phyloP scores from a whole-genome alignment of 2,329 filamentous ascomycete species.

The Gaeumannomyces tritici region DNA sequence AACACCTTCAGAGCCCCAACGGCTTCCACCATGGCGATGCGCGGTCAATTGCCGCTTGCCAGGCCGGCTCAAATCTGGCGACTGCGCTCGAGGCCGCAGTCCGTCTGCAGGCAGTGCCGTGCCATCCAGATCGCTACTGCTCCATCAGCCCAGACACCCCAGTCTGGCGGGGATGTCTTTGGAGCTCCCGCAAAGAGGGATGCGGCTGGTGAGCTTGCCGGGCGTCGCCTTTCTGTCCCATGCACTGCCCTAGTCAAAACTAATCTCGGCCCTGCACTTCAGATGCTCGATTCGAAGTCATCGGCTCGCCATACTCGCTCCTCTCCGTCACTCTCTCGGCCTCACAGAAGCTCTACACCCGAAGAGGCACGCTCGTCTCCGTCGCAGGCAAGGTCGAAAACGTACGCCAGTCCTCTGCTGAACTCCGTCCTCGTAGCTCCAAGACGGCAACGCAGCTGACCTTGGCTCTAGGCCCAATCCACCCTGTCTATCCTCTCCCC shows the following conservation, averaged over 20 bases:
- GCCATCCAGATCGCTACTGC: constrained; percentile 53
- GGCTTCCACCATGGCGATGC: constrained; percentile 24
- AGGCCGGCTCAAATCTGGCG: constrained; percentile 23
- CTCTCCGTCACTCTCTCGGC: constrained; percentile 88
- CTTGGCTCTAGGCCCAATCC: constrained; percentile 59
- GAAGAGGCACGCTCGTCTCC: constrained; percentile 82
- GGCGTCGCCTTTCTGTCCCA: not conserved
- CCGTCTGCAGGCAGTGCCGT: constrained; percentile 46
- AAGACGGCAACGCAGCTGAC: not conserved
- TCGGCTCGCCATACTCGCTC: constrained; percentile 86
- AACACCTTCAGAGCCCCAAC: not conserved
- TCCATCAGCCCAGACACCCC: constrained; percentile 45
- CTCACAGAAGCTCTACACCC: constrained; percentile 87
- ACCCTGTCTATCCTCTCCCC: constrained; percentile 82
- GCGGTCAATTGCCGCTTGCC: constrained; percentile 29
- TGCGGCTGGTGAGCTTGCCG: constrained; percentile 34
- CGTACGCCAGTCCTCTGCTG: constrained; percentile 38
- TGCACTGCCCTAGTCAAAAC: not conserved
- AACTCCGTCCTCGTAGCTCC: not conserved
- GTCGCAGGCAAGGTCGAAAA: constrained; percentile 87
- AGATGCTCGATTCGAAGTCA: constrained; percentile 93
- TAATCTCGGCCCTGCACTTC: constrained; percentile 1
- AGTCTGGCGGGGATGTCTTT: constrained; percentile 43
- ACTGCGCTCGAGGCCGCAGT: constrained; percentile 17
- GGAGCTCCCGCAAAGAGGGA: constrained; percentile 35